phyloP scores from a whole-genome alignment of 192 early-diverging fungal species.

The Coemansia sp. region DNA sequence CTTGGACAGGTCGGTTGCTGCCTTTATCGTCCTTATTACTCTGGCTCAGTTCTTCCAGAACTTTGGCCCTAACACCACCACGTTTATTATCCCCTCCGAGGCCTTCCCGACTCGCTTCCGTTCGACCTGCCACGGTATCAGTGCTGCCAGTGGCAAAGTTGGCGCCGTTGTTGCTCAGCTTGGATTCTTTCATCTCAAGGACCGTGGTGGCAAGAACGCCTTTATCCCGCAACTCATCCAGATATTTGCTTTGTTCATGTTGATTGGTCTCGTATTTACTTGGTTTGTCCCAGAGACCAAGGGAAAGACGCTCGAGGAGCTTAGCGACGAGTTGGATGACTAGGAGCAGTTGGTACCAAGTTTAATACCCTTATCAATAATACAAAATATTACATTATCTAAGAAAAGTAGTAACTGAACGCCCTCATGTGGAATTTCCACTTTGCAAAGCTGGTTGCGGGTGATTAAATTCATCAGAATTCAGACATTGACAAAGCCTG shows the following conservation, averaged over 20 bases:
- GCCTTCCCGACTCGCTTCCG: conserved; percentile 81
- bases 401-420: background rate
- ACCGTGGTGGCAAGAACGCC: conserved; percentile 63
- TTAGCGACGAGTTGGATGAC: conserved; percentile 57
- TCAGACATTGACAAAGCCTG: too few relatives aligned
- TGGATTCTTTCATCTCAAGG: conserved; percentile 69
- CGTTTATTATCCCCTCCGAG: conserved; percentile 80
- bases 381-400: background rate
- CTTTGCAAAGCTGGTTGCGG: too few relatives aligned
- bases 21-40: conserved; percentile 65
- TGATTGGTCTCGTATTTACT: conserved; percentile 65
- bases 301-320: conserved; percentile 56
- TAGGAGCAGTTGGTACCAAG: background rate
- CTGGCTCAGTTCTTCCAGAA: conserved; percentile 83
- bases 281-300: conserved; percentile 57
- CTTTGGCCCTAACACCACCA: conserved; percentile 94
- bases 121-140: conserved; percentile 79
- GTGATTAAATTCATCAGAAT: too few relatives aligned
- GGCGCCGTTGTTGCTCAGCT: conserved; percentile 74
- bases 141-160: conserved; percentile 75
- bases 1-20: conserved; percentile 55
- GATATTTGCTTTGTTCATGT: conserved; percentile 78
- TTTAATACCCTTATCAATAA: background rate
- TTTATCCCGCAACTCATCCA: conserved; percentile 65
- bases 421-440: background rate